Base-by-base conservation (phyloP, 2,329 filamentous ascomycete genomes). In the Fusarium subtropicale region DNA sequence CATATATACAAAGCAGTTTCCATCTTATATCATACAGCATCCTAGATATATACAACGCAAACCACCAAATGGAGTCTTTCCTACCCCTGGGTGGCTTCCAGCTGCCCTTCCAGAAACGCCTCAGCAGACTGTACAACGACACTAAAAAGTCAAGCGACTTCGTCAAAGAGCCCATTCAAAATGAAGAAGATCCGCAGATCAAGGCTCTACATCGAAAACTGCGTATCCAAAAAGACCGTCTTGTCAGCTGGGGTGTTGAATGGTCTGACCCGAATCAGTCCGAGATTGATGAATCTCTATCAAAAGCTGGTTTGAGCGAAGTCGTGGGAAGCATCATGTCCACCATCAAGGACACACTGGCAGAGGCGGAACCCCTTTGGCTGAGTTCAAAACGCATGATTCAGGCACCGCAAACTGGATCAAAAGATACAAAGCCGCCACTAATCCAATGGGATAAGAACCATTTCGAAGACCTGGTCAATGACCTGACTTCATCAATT, bases 81-180 rank as follows among this genome's bases (percentile, higher is more conserved):
- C 73, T 86, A n/a, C 82, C 84, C 12, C 75, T 82, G 48, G 82
- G 83, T 57, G 84, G 84, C 78, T 84, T 86, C 65, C 82, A 85
- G 79, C 79, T 86, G 77, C 85, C 87, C 50, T 85, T 89, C 62
- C 87, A 89, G 77, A 84, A 87, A 64, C 85, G 88, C 56, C 84
- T 93, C 20, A 92, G 89, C 70, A 85, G 91, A 74, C 87, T 94
- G 60, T 94, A 94, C 78, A 91, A 91, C 71, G 92, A 94, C 81
- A 93, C 91, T 60, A 94, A 94, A 77, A 91, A 89, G 72, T 92
- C 90, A 28, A 91, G 88, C 76, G 90, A 92, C 77, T 92, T 92
- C 69, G 88, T 92, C 76, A 90, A 87, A 77, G 87, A 87, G 76
- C 86, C 87, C 55, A 85, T 85, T 68, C 89, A 85, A 78, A 88